phyloP scores from a whole-genome alignment of 2,329 filamentous ascomycete genomes.

The Trichophyton verrucosum region DNA sequence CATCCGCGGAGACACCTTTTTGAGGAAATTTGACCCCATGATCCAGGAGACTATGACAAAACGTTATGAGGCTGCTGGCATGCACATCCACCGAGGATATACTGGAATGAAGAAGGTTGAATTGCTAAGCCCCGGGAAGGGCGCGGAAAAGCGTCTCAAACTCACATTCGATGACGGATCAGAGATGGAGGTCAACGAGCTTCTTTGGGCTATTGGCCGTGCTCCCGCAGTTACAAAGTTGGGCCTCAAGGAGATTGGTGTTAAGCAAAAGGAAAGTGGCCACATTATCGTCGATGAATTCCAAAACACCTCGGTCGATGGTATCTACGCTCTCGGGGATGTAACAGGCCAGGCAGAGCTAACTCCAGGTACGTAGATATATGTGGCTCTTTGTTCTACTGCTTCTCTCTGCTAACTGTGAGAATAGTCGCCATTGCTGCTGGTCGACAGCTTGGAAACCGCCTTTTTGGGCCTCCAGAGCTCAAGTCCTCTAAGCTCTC shows the following conservation, averaged over 20 bases:
- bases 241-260: constrained; percentile 29
- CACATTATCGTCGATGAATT: constrained; percentile 38
- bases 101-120: constrained; percentile 37
- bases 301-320: constrained; percentile 38
- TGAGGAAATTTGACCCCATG: constrained; percentile 43
- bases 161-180: constrained; percentile 32
- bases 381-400: neutral
- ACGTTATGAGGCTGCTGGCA: constrained; percentile 38
- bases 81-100: constrained; percentile 38
- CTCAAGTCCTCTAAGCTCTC: constrained; percentile 33
- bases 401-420: neutral
- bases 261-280: constrained; percentile 30
- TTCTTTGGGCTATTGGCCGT: constrained; percentile 41
- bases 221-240: constrained; percentile 34
- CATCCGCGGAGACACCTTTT: constrained; percentile 36
- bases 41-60: constrained; percentile 41
- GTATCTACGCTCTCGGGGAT: constrained; percentile 40
- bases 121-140: constrained; percentile 34
- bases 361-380: constrained; percentile 32
- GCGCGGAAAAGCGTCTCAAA: constrained; percentile 36
- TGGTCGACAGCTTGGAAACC: constrained; percentile 38
- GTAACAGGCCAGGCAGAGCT: constrained; percentile 41
- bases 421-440: constrained; percentile 40
- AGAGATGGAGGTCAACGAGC: constrained; percentile 36
- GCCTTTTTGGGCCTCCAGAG: constrained; percentile 38